These are phyloP conservation scores for Olyra latifolia DNA, from an alignment of 176 grass and related monocot species.

Conservation along the genomic window DNA sequence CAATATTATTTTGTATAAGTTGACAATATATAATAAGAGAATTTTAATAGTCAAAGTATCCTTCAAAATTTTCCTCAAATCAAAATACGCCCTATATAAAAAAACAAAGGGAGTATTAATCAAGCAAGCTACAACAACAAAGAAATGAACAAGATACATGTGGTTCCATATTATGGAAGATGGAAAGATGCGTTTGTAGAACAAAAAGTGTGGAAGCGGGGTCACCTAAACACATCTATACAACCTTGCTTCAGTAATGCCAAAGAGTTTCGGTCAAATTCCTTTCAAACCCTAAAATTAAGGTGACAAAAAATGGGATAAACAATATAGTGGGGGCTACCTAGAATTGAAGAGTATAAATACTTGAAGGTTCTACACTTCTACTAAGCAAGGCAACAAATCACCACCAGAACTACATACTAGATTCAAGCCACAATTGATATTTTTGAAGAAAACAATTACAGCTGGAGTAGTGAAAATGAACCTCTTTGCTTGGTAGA, in stretches of 20 bases:
- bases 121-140: neutral
- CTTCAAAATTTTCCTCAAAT: no score
- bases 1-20: no score
- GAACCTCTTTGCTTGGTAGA: slow-evolving; percentile 72
- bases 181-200: neutral
- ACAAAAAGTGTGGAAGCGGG: neutral
- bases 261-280: neutral
- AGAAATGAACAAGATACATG: slow-evolving; percentile 15
- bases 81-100: no score
- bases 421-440: neutral
- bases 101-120: no score
- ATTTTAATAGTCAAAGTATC: no score
- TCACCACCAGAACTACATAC: neutral
- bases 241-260: slow-evolving; percentile 5
- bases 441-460: slow-evolving; percentile 23
- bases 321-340: neutral
- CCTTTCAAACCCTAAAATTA: neutral
- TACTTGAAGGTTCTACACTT: slow-evolving; percentile 14
- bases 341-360: slow-evolving; percentile 19
- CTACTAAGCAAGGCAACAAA: neutral
- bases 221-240: neutral
- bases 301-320: slow-evolving; percentile 7
- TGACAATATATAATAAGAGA: no score
- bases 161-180: neutral
- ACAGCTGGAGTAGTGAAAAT: slow-evolving; percentile 4